Percentiles rank a stretch among this genome's conserved stretches.
Evolutionary conservation across 2,329 filamentous ascomycete species (phyloP).

Genomic region (Akanthomyces dipterigenus): DNA sequence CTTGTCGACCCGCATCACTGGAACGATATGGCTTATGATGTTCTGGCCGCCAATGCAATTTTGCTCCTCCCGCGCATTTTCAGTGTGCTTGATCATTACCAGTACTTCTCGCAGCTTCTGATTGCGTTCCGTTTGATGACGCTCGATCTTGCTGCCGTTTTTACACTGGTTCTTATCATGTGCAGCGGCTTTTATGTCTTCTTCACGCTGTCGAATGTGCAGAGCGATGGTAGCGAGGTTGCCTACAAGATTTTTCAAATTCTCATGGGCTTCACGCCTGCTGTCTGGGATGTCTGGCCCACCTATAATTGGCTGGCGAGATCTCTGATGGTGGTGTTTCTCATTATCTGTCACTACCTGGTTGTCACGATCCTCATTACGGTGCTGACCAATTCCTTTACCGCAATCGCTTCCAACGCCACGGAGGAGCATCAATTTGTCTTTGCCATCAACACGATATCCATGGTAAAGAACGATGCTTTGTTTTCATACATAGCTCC

Average conservation of each 20-base stretch:
- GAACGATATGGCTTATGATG: conserved; percentile 84
- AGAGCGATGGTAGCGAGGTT: conserved; percentile 65
- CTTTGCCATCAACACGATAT: conserved; percentile 94
- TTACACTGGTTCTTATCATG: conserved; percentile 75
- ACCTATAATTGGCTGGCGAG: conserved; percentile 74
- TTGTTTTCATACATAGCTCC: conserved; percentile 91
- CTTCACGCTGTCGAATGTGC: conserved; percentile 72
- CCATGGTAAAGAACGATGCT: conserved; percentile 97
- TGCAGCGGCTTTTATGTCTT: conserved; percentile 96
- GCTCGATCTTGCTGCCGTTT: conserved; percentile 77
- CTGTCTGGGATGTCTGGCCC: conserved; percentile 87
- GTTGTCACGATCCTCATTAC: conserved; percentile 92
- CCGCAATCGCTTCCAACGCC: conserved; percentile 88
- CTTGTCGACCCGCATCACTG: conserved; percentile 67
- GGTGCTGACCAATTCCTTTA: conserved; percentile 94
- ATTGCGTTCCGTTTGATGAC: conserved; percentile 95
- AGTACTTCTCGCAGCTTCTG: conserved; percentile 89
- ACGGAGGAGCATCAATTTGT: conserved; percentile 89
- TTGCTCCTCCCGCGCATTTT: conserved; percentile 86
- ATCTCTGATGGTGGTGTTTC: conserved; percentile 68
- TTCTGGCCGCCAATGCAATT: conserved; percentile 86
- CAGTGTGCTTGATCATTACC: conserved; percentile 88
- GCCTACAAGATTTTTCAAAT: conserved; percentile 91
- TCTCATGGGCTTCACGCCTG: conserved; percentile 90
- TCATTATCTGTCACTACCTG: conserved; percentile 93